Percentiles rank a stretch among this genome's conserved stretches.
Conservation (phyloP, 495 filamentous ascomycete species). For the Neurospora sp. region DNA sequence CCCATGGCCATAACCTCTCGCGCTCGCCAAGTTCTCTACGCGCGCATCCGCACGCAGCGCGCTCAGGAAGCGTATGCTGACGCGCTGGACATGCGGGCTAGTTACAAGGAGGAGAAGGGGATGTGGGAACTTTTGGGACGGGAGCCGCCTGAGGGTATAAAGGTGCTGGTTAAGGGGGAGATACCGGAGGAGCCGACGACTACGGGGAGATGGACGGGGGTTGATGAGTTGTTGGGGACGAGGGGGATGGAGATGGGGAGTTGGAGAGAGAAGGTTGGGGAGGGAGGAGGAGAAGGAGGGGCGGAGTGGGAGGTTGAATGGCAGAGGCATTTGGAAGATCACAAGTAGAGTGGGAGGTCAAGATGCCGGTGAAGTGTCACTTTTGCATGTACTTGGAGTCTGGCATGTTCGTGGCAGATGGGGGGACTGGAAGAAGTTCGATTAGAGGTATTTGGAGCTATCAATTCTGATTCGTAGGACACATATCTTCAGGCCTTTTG, state of each 20-base stretch:
- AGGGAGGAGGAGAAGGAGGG: background rate
- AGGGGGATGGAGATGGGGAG: slow-evolving; percentile 29
- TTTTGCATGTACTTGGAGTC: background rate
- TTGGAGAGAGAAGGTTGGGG: slow-evolving; percentile 2
- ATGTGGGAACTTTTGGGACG: slow-evolving; percentile 43
- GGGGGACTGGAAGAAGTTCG: background rate
- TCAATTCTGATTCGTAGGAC: too few relatives aligned
- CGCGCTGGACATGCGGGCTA: slow-evolving; percentile 38
- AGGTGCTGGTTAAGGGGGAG: slow-evolving; percentile 41
- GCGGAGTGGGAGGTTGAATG: slow-evolving; percentile 1
- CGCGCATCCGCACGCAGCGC: slow-evolving; percentile 23
- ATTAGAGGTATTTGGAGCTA: background rate
- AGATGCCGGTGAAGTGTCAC: background rate
- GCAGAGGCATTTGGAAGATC: background rate
- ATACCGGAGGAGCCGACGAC: background rate
- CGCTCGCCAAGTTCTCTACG: slow-evolving; percentile 9
- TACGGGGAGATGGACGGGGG: background rate
- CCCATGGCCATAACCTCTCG: slow-evolving; percentile 6
- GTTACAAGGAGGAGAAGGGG: slow-evolving; percentile 43
- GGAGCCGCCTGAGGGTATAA: slow-evolving; percentile 28
- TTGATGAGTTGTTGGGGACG: slow-evolving; percentile 29
- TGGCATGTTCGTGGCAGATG: background rate
- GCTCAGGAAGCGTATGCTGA: slow-evolving; percentile 45
- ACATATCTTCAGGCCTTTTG: too few relatives aligned
- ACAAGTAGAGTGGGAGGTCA: background rate